Base-by-base conservation (phyloP, 176 grass and related monocot genomes). In the Carex scoparia region DNA sequence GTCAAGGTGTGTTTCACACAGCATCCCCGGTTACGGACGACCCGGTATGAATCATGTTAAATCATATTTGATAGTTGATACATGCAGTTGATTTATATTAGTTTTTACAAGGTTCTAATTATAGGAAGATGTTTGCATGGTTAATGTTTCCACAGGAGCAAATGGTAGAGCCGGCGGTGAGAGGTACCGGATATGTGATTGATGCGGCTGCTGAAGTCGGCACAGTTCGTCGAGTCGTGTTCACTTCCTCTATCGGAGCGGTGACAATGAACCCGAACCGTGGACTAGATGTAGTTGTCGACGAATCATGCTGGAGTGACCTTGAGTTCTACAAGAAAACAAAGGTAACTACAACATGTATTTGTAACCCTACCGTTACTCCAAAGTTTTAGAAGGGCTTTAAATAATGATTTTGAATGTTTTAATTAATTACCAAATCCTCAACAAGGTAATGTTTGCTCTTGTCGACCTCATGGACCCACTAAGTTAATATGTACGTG, bases 81-180 rank as follows among this genome's bases (percentile, higher is more conserved):
- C 27, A 0, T 54, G 9, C 32, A 23, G 19, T 57, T 16, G 11
- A 19, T 16, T 57, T 4, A 56, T 57, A 3, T 57, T 8, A 8
- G 7, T 18, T 79, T n/a, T 58, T 35, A n/a, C 10, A 37, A 67
- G 31, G 12, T 67, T 27, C 53, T 77, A 54, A 84, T 35, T 23
- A 23, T 23, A 8, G 2, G 2, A 44, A 59, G 14, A 55, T 6
- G 57, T 12, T 33, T 32, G 38, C 1, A 23, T 23, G 23, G 23
- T 72, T 33, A 7, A 14, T 64, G n/a, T 5, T 4, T 11, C 16
- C 7, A 54, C 90, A 98, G 95, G 96, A 98, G 83, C 85, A 98
- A 79, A 98, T 98, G 96, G 93, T 98, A 61, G 96, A 95, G 91
- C 96, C 96, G 8, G 96, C 96, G 8, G 91, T 98, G 83, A 88